Evolutionary conservation across 345 rosid genomes (phyloP), one percentile per base, ranked within the genome.

Genomic region (Camelina sativa): DNA sequence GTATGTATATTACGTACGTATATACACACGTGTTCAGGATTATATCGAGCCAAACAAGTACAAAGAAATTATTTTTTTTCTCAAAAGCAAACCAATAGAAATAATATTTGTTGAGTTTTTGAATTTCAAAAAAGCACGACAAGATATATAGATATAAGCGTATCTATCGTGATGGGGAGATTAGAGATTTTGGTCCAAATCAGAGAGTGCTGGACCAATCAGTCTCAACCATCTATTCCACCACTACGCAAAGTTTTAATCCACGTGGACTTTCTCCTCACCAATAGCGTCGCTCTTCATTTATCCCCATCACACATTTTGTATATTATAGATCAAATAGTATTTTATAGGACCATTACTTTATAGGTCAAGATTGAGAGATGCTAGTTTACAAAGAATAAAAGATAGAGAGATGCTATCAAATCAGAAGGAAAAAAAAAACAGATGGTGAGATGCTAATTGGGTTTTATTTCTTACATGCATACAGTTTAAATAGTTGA

Each of bases 151-250:
- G 44, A 76, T 16, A 63, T 47, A 47, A 52, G 69, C 74, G 69
- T 69, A 70, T 70, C 71, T 47, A 64, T 70, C 62, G 72, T 71
- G 72, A 70, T 64, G 30, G 65, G 35, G 55, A 15, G 15, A 12
- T 43, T 75, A 54, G 53, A 76, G 72, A 76, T 22, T 76, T 56
- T 63, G 75, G 75, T 55, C 71, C 66, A 53, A 70, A 55, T 23
- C 60, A 68, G 41, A 76, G 28, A 25, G 37, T 13, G 76, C 55
- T 76, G 80, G 76, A 70, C 80, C 72, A 76, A 76, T 76, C 47
- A 57, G 38, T 11, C 12, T 6, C 37, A 19, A 64, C 67, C 80
- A 76, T 70, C 55, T 76, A 76, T 71, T 63, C 70, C 54, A 76
- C 72, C 75, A 76, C 80, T 70, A 56, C 12, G 12, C 0, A 61